A percentile compares a stretch with the other conserved stretches of the same genome.
Conservation (phyloP, 106 monocot genomes). For the Dioscorea zingiberensis region DNA sequence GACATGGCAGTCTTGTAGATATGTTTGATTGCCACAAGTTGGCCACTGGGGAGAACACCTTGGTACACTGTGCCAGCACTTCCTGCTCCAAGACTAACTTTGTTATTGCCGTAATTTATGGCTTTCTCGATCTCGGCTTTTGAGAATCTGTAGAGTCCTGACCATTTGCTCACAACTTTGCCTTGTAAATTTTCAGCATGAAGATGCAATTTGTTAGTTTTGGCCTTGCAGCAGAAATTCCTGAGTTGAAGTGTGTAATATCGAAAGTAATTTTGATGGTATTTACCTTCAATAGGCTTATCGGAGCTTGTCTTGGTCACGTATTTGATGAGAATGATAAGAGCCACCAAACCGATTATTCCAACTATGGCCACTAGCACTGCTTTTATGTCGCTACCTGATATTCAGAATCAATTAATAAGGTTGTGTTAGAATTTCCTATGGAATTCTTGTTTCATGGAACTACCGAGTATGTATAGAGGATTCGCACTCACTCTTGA, state of each 20-base stretch:
- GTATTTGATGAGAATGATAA: slow-evolving; percentile 22
- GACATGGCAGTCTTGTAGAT: slow-evolving; percentile 29
- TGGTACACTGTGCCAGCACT: slow-evolving; percentile 46
- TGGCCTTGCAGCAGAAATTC: too few relatives aligned
- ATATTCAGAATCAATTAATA: not conserved
- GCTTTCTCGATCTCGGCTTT: slow-evolving; percentile 45
- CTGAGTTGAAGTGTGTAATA: too few relatives aligned
- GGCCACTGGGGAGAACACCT: slow-evolving; percentile 45
- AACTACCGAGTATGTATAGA: too few relatives aligned
- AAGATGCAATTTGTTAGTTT: too few relatives aligned
- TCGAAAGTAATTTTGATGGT: not conserved
- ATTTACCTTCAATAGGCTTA: slow-evolving; percentile 12
- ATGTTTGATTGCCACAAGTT: slow-evolving; percentile 46
- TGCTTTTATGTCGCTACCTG: slow-evolving; percentile 7
- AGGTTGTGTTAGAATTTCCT: not conserved
- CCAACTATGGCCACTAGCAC: slow-evolving; percentile 6
- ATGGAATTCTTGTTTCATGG: too few relatives aligned
- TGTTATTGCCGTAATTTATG: slow-evolving; percentile 22
- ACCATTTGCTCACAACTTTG: slow-evolving; percentile 26
- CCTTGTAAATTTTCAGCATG: slow-evolving; percentile 1
- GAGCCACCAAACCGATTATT: slow-evolving; percentile 11
- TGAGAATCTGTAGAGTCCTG: slow-evolving; percentile 42
- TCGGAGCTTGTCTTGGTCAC: slow-evolving; percentile 12
- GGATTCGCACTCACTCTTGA: slow-evolving; percentile 15
- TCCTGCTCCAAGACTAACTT: slow-evolving; percentile 32